Evolutionary conservation across 805 yeast species (phyloP), one percentile per base, ranked within the genome.

Genomic region (Candida nanaspora): DNA sequence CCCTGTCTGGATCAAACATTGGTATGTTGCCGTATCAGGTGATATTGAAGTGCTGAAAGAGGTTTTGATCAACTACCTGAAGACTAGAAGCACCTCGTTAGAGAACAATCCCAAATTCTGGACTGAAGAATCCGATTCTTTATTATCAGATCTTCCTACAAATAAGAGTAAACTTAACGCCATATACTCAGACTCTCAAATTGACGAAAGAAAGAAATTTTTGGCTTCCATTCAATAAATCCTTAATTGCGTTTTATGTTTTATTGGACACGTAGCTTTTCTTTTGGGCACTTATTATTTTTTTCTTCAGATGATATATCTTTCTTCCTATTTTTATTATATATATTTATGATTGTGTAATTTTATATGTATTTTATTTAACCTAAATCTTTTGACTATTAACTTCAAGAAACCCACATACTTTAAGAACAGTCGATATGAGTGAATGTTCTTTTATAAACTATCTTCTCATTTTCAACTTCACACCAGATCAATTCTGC

Each of bases 401-500:
- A n/a, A n/a, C n/a, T n/a, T n/a, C n/a, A n/a, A n/a, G n/a, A n/a
- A n/a, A n/a, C n/a, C n/a, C n/a, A n/a, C n/a, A n/a, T n/a, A n/a
- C n/a, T n/a, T 38, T 21, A 37, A 19, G 23, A 55, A 42, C 65
- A 61, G 25, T 57, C 54, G 15, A 60, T 61, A 37, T 60, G 62
- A 5, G 49, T 46, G 10, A 50, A 29, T 44, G 48, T 39, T 28
- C 56, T 47, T 35, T 52, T 58, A 37, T 57, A 62, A 2, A 48
- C 49, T 30, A 61, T 47, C 11, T 32, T 26, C 2, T 46, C 49
- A 10, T 20, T 23, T 6, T 41, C 44, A 22, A 54, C 51, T 39
- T 61, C 61, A 28, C 60, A 47, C 65, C 65, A 72, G 4, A 81
- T 54, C 5, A 80, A 69, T 55, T 79, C 60, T 0, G 89, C 94